Base-by-base conservation (phyloP, 257 asterid genomes). In the Przewalskia tangutica region DNA sequence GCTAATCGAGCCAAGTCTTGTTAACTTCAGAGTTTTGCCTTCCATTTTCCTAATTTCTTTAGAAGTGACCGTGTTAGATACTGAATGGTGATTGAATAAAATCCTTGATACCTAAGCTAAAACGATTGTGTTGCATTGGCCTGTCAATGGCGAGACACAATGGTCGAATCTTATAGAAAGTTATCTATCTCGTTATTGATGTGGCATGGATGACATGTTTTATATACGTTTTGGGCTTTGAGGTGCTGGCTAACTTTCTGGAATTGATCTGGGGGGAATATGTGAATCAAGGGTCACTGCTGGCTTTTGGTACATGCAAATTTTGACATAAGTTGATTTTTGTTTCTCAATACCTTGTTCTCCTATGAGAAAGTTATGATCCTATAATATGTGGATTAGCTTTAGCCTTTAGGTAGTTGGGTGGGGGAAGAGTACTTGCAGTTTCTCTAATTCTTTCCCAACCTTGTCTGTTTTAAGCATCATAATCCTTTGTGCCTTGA, bases 371-470 rank as follows among this genome's bases (percentile, higher is more conserved):
- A 80, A 8, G 60, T 81, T 60, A 48, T 81, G 78, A 65, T 56
- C 54, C 5, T 56, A 13, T 59, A 62, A 8, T 38, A 16, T 65
- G 48, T 58, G 62, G n/a, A 70, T 46, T 14, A 34, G 27, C 64
- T 81, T 81, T 68, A 16, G 36, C 77, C 44, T 62, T 46, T 65
- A 50, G 59, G 77, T 54, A 60, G 73, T 53, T 73, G 17, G 59
- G 79, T 46, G 40, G 59, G 40, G 59, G 44, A 73, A 73, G 23
- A 48, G 42, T 23, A 50, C 23, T 73, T 48, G 60, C 8, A 23
- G 54, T 86, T 42, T 65, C 71, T 71, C 17, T 73, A 58, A 27
- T 78, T 68, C 77, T 88, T 85, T 82, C 32, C 81, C 59, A 53
- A 40, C 66, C 83, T 78, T n/a, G 80, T 70, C 70, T 32, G 71